Evolutionary conservation across 495 filamentous ascomycete species (phyloP), one percentile per base, ranked within the genome.

Genomic region (Xylaria telfairii): DNA sequence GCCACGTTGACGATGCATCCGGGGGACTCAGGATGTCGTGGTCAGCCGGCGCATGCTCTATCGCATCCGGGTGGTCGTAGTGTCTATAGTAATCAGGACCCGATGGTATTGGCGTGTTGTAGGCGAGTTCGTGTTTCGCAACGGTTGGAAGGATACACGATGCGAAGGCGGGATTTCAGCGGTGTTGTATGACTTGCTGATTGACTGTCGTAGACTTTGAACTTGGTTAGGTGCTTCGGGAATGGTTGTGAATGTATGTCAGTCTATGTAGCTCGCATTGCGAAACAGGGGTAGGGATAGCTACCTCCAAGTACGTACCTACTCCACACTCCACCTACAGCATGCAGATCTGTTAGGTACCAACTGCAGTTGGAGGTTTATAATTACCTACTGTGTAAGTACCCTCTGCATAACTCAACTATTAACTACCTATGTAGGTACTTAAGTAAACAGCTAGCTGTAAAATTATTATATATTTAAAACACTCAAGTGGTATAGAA

Each of bases 1-100:
- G 57, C 76, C 34, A 54, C 70, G 59, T 30, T 54, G 62, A 61
- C n/a, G 64, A 77, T 71, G 70, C 75, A 77, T 78, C 73, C 74
- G 70, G 65, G 49, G 71, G 49, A 54, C 7, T 61, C 34, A 42
- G 15, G 66, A 24, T n/a, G 62, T 12, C 4, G 51, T 56, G 12
- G 37, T 32, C 1, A 30, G 47, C 32, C n/a, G 42, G 42, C 67
- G 44, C 32, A 28, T 10, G 53, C 65, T 46, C 46, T 66, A 67
- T 56, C 53, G 51, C 65, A 59, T 59, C 30, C 21, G 30, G 28
- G 39, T 47, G 9, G 41, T 64, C 42, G 61, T 30, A 2, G 61
- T 47, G n/a, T 9, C 15, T 9, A 37, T 24, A n/a, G n/a, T 42
- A 32, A 26, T 46, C 39, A 7, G 13, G 37, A 0, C 60, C 37